Conservation (phyloP, 495 filamentous ascomycete genomes). For the Umbilicaria muhlenbergii region DNA sequence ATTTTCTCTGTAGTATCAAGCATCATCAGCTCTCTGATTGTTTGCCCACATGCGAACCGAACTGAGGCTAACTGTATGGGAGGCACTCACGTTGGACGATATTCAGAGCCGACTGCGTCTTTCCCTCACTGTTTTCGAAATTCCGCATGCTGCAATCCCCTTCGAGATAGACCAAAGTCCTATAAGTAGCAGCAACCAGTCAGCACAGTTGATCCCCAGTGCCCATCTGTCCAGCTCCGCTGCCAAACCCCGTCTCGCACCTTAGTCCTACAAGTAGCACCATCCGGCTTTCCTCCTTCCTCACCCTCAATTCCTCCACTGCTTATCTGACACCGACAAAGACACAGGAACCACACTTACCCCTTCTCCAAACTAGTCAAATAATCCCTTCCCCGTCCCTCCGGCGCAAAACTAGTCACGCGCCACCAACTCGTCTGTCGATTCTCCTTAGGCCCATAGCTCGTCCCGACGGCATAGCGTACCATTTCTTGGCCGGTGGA, state of each 20-base stretch:
- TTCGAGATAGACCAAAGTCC: conserved; percentile 56
- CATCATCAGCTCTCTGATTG: neutral
- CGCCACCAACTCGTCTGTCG: conserved; percentile 63
- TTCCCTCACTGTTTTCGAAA: conserved; percentile 50
- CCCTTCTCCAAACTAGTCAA: conserved; percentile 57
- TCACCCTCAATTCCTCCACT: neutral
- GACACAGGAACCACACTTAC: conserved; percentile 32
- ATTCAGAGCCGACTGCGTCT: conserved; percentile 36
- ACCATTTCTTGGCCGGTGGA: conserved; percentile 51
- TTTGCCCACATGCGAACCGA: neutral
- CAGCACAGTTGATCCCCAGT: too few relatives aligned
- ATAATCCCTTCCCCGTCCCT: conserved; percentile 45
- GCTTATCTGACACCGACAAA: neutral
- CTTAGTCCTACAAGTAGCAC: too few relatives aligned
- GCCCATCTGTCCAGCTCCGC: too few relatives aligned
- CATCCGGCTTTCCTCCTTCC: neutral
- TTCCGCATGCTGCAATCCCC: conserved; percentile 47
- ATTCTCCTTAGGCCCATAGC: conserved; percentile 40
- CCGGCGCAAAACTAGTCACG: conserved; percentile 44
- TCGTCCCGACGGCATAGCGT: conserved; percentile 32
- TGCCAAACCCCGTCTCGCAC: too few relatives aligned
- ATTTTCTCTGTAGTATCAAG: conserved; percentile 1
- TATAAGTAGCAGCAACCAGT: conserved; percentile 13
- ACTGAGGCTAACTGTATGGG: too few relatives aligned
- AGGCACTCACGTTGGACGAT: conserved; percentile 54